Base-by-base conservation (phyloP, 441 rosid genomes). In the Hura crepitans region DNA sequence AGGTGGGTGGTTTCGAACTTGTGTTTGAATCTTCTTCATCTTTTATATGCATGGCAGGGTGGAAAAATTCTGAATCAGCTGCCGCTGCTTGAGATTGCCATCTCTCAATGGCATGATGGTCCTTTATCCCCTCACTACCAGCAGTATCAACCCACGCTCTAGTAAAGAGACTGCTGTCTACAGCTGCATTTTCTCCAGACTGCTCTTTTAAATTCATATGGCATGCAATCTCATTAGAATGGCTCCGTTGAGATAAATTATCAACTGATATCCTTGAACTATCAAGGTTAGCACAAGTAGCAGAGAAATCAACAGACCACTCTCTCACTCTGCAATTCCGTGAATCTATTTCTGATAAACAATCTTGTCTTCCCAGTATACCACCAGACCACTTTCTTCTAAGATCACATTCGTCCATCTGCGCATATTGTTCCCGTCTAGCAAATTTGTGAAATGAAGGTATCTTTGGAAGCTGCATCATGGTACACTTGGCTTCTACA, bases 1-100 rank as follows among this genome's bases (percentile, higher is more conserved):
- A 81, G 70, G 85, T 80, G 4, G 70, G 89, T 66, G 83, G 90
- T 75, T 80, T 87, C 30, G 96, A 90, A 73, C 89, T 76, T 45
- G 92, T 86, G 81, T 91, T 85, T 53, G 97, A 93, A 81, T 88
- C 92, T 81, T 85, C 96, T 76, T 93, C 97, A 77, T 86, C 97
- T 77, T 81, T 89, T 45, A 88, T 72, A 74, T 85, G 87, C 84
- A 81, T 73, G 66, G 85, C 75, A 28, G 87, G 81, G 60, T 70
- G 72, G 75, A 80, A 89, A 75, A 87, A 89, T 76, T 88, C 86
- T 39, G 92, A 86, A 83, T 88, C 96, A 60, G 98, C 98, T n/a
- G 99, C 99, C 81, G 99, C 98, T 42, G 99, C 99, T 87, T 93
- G 98, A 81, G 96, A 93, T 80, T 93, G 98, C 99, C 99, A 96